Conservation (phyloP, 1,284 basidiomycete genomes). For the Cutaneotrichosporon cyanovorans region DNA sequence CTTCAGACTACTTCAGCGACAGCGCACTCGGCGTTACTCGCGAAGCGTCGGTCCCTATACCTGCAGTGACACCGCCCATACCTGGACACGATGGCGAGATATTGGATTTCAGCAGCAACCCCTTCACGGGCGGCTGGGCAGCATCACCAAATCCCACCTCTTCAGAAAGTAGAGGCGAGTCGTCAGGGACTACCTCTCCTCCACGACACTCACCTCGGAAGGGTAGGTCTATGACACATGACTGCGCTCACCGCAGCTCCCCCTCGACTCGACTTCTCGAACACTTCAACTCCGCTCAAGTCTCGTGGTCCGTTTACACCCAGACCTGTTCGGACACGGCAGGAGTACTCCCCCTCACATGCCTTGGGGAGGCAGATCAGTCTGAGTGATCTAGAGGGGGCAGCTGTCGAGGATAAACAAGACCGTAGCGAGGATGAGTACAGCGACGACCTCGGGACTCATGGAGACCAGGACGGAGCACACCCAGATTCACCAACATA, state of each 20-base stretch:
- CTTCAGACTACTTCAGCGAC: background rate
- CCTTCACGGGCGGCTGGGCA: background rate
- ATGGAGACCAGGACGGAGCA: too few relatives aligned
- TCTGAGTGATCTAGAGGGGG: slow-evolving; percentile 5
- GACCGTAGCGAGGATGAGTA: background rate
- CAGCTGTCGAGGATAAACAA: background rate
- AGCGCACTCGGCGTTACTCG: too few relatives aligned
- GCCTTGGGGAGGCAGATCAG: slow-evolving; percentile 9
- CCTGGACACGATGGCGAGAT: background rate
- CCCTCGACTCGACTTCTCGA: slow-evolving; percentile 10
- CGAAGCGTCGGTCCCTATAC: too few relatives aligned
- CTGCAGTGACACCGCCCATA: background rate
- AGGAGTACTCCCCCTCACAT: background rate
- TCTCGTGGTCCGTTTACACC: slow-evolving; percentile 9
- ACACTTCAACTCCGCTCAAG: slow-evolving; percentile 1
- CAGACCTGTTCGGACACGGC: background rate
- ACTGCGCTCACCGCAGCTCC: background rate
- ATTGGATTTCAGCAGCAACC: background rate
- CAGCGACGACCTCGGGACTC: slow-evolving; percentile 1
- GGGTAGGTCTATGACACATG: background rate
- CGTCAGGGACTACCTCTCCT: too few relatives aligned
- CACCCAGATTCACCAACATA: too few relatives aligned
- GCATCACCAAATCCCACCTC: background rate
- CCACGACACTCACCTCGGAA: background rate
- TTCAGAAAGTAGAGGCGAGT: too few relatives aligned